These are phyloP conservation scores for Pythium sp. DNA, from an alignment of 352 stramenopile genomes.

Conservation along the genomic window DNA sequence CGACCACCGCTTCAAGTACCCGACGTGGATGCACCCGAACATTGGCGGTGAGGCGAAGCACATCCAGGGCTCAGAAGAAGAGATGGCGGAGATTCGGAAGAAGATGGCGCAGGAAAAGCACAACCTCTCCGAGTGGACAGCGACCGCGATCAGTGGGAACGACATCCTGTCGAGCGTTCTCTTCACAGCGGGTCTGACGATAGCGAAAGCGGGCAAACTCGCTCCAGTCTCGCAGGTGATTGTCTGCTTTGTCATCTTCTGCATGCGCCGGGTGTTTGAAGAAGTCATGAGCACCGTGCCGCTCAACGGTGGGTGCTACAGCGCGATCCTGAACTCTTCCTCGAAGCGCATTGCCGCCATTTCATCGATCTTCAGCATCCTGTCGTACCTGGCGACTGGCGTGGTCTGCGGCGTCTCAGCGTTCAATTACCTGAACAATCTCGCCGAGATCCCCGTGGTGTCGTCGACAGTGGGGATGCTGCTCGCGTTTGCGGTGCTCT, in stretches of 20 bases:
- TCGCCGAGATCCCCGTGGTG: constrained; percentile 51
- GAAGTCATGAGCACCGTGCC: constrained; percentile 83
- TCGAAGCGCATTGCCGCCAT: constrained; percentile 72
- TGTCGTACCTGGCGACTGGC: constrained; percentile 85
- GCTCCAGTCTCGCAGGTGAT: constrained; percentile 65
- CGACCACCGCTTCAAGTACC: constrained; percentile 56
- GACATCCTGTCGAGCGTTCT: constrained; percentile 84
- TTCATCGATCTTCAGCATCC: constrained; percentile 71
- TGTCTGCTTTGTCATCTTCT: constrained; percentile 49
- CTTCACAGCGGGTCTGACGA: constrained; percentile 47
- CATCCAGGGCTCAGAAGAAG: constrained; percentile 18
- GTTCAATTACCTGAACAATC: constrained; percentile 76
- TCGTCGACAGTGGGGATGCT: constrained; percentile 43
- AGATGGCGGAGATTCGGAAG: constrained; percentile 19
- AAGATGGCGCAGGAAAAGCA: constrained; percentile 21
- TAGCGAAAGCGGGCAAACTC: constrained; percentile 58
- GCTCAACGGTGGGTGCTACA: constrained; percentile 87
- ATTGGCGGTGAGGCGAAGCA: constrained; percentile 46
- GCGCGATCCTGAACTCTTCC: constrained; percentile 83
- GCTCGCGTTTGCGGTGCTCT: constrained; percentile 70
- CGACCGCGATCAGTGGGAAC: constrained; percentile 86
- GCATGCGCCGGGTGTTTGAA: constrained; percentile 64
- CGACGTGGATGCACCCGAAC: constrained; percentile 67
- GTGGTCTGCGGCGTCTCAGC: constrained; percentile 55
- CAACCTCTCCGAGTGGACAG: constrained; percentile 63